Evolutionary conservation across 2,329 filamentous ascomycete species (phyloP), one percentile per base, ranked within the genome.

Genomic region (Alternaria sp.): DNA sequence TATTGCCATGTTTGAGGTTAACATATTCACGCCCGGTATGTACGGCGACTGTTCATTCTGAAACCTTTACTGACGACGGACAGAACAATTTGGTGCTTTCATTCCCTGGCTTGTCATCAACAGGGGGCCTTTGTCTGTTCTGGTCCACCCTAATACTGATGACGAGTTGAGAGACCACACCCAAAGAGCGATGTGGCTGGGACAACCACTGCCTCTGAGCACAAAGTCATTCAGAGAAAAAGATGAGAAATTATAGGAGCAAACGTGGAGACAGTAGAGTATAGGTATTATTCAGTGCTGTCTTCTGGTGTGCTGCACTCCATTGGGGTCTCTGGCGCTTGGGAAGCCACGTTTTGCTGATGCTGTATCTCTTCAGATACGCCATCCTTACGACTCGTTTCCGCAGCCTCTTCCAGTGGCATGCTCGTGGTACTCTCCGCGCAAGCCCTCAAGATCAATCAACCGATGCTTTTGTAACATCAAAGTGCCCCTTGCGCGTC

Each of bases 1-100:
- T 0, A 79, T 93, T 0, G 91, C 89, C 54, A 97, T 97, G 93
- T 97, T 97, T 71, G 94, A 97, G 79, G 92, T 97, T 46, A 96
- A 96, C 69, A 46, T 97, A 20, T 92, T 94, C 77, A 93, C 90
- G 0, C 94, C 93, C 0, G 76, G 77, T 76, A 36, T 14, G 55
- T 38, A 9, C 8, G 2, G 7, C 5, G 16, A 30, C 9, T 14
- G 8, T 18, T 2, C 18, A 32, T 9, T 3, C 25, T 6, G 25
- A 9, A 45, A n/a, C 14, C n/a, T 46, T 18, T 2, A 11, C 46
- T 59, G 25, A 68, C 25, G 46, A 18, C 14, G 25, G 22, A 25
- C 28, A 76, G 89, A 88, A 3, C 92, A 97, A 77, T 97, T 97
- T 73, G 93, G 93, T 0, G 93, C 94, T 0, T 96, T 97, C 71